Evolutionary conservation across 2,329 filamentous ascomycete genomes (phyloP), one percentile per base, ranked within the genome.

Genomic region (Microdochium nivale): DNA sequence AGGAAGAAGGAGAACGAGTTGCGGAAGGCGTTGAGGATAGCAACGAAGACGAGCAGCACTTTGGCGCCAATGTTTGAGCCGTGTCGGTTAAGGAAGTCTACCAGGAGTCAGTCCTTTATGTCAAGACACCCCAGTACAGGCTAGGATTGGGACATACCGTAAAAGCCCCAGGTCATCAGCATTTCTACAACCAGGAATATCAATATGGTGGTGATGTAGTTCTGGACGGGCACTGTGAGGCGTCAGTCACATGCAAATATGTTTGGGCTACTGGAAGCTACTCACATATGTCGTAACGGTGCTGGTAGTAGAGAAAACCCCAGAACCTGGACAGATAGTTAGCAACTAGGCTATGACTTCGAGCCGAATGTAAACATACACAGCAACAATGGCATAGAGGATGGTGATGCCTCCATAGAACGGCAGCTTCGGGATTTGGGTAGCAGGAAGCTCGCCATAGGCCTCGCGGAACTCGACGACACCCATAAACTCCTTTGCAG

Each of bases 1-100:
- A 99, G 76, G 76, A 99, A 99, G 76, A 99, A 99, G 0, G 92
- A 96, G 67, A 99, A 97, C 0, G 92, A 96, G 70, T 97, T 99
- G 57, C 94, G 82, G 52, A 86, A 91, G 4, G 94, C 94, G 65
- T 96, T 97, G 46, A 99, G 78, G 24, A 97, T 78, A 35, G 90
- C 90, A n/a, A 96, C 92, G 24, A 96, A 73, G 19, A 96, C 83
- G 71, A 99, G 87, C 52, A 97, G 77, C 5, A 86, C 87, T 67
- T 95, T 96, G 52, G 90, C 84, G 46, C 88, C 84, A 2, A 86
- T 67, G 63, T 90, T 96, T 50, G 89, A 83, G 40, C 94, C 94
- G 64, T 96, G 83, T 37, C 87, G 81, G 68, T 99, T 99, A 65
- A 95, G 83, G 67, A 88, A 97, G 70, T 99, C 94, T 88, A 55